Percentiles rank a stretch among this genome's conserved stretches.
phyloP scores from a whole-genome alignment of 2,329 filamentous ascomycete species.

The Colletotrichum zoysiae region DNA sequence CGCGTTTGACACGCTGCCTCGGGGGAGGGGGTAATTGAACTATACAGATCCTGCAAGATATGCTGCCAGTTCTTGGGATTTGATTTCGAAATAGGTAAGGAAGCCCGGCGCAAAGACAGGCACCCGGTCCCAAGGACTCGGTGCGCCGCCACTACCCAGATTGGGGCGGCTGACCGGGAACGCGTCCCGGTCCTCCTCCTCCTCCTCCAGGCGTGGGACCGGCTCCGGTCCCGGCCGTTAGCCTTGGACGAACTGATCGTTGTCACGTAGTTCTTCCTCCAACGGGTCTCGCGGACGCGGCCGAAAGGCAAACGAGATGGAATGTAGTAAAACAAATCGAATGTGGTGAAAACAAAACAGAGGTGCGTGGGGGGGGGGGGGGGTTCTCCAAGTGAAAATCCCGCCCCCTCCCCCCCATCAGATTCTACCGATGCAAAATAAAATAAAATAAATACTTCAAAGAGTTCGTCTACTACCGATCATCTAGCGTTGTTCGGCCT shows the following conservation, averaged over 20 bases:
- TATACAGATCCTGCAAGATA: background rate
- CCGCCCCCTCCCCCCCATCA: background rate
- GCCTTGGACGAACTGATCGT: too few species aligned
- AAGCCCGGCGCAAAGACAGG: conserved; percentile 2
- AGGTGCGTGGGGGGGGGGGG: background rate
- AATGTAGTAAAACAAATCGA: conserved; percentile 14
- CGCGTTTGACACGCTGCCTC: background rate
- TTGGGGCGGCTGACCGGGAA: conserved; percentile 25
- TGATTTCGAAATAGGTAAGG: too few species aligned
- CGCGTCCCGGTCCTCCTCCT: conserved; percentile 21
- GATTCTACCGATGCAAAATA: conserved; percentile 2
- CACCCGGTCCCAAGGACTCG: conserved; percentile 19
- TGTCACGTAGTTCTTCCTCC: too few species aligned
- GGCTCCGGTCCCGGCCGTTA: conserved; percentile 30
- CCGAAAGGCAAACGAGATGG: conserved; percentile 8
- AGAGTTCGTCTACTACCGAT: conserved; percentile 16
- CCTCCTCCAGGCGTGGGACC: conserved; percentile 4
- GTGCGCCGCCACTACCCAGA: background rate
- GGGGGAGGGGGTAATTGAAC: background rate
- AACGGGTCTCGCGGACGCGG: background rate
- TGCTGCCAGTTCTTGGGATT: conserved; percentile 4
- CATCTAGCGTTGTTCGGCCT: background rate
- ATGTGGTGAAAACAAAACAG: too few species aligned
- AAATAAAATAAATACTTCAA: background rate
- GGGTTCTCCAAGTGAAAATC: background rate